phyloP scores from a whole-genome alignment of 345 rosid species.

The Pseudoturritis turrita region DNA sequence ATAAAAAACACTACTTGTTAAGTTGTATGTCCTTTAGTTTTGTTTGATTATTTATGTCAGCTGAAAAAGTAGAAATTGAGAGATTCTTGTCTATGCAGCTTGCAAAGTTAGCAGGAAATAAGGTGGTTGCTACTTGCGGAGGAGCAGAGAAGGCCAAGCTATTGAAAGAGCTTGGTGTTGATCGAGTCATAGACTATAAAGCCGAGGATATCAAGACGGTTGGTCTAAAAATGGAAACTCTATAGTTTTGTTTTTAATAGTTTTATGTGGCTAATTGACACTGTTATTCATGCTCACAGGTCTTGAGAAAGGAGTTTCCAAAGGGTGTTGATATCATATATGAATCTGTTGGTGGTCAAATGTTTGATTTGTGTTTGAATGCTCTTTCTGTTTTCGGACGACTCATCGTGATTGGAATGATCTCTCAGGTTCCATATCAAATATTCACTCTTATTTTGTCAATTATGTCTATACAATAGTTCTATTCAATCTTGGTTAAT shows the following conservation, averaged over 20 bases:
- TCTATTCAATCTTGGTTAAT: no score
- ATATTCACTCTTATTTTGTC: neutral
- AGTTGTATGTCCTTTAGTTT: no score
- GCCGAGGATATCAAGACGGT: slow-evolving; percentile 81
- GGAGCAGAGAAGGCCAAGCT: slow-evolving; percentile 83
- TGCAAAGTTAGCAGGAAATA: slow-evolving; percentile 84
- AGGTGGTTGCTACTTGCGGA: slow-evolving; percentile 88
- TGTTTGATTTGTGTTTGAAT: slow-evolving; percentile 82
- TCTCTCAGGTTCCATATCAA: slow-evolving; percentile 66
- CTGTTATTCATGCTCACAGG: slow-evolving; percentile 36
- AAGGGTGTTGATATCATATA: slow-evolving; percentile 79
- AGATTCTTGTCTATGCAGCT: slow-evolving; percentile 45
- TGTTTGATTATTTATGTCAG: neutral
- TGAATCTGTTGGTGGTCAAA: slow-evolving; percentile 94
- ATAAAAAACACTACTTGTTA: no score
- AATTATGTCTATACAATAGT: neutral
- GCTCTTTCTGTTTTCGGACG: slow-evolving; percentile 80
- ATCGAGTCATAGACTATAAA: slow-evolving; percentile 86
- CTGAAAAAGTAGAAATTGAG: neutral
- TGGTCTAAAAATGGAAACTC: slow-evolving; percentile 18
- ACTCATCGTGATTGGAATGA: slow-evolving; percentile 93
- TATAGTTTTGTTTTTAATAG: neutral
- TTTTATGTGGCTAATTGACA: neutral
- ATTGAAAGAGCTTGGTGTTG: slow-evolving; percentile 78
- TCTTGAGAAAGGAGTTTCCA: slow-evolving; percentile 74